phyloP scores from a whole-genome alignment of 2,329 filamentous ascomycete genomes.

The Cladosporium sp. region DNA sequence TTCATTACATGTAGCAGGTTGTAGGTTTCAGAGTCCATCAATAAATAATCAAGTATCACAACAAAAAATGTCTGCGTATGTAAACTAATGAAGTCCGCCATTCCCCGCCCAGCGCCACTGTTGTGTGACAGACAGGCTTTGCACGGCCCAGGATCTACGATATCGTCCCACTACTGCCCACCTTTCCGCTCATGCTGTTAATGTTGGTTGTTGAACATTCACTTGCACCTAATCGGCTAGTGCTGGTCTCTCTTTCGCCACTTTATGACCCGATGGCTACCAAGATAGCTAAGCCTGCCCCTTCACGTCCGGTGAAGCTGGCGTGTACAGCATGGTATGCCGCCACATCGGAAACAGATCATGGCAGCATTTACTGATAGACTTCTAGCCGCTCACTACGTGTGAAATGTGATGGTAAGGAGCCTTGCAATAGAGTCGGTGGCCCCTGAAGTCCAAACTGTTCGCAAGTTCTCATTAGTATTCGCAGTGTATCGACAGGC shows the following conservation, averaged over 20 bases:
- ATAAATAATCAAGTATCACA: not conserved
- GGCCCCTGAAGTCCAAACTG: not conserved
- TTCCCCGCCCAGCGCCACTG: slow-evolving; percentile 1
- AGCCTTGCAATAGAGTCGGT: slow-evolving; percentile 18
- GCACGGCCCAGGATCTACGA: not conserved
- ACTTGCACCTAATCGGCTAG: not conserved
- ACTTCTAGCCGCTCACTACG: not conserved
- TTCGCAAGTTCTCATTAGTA: not conserved
- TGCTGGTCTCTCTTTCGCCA: not conserved
- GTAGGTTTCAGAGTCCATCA: not conserved
- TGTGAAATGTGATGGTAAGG: slow-evolving; percentile 13
- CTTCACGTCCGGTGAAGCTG: slow-evolving; percentile 7
- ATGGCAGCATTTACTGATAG: not conserved
- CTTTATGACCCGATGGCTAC: not conserved
- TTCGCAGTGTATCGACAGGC: slow-evolving; percentile 10
- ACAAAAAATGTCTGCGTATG: not conserved
- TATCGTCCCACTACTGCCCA: not conserved
- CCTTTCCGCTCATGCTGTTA: not conserved
- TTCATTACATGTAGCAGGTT: not conserved
- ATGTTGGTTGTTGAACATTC: not conserved
- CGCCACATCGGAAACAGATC: not conserved
- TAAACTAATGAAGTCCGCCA: not conserved
- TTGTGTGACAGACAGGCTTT: not conserved
- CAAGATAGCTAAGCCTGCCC: slow-evolving; percentile 2
- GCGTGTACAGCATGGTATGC: slow-evolving; percentile 19